Base-by-base conservation (phyloP, 2,329 filamentous ascomycete genomes). In the Acrodontium crateriforme region DNA sequence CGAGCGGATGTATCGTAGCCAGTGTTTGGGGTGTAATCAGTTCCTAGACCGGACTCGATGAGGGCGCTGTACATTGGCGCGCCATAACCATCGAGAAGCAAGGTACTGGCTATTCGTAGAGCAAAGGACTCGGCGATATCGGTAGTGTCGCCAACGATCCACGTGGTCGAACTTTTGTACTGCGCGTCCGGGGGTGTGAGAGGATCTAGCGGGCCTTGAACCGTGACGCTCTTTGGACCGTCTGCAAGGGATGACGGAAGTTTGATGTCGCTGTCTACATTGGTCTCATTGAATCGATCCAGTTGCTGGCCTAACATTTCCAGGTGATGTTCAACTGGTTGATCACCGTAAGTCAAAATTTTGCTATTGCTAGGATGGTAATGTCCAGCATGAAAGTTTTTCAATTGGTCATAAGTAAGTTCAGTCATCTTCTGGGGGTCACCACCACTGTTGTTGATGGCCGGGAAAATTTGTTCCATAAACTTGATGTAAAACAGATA, bases 351-450 rank as follows among this genome's bases (percentile, higher is more conserved):
- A 0, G 89, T 94, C 47, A 95, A 74, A 23, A 98, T 67, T 58
- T 94, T 95, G 24, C 87, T 79, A 55, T 98, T 98, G 58, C 84
- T 95, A 0, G 89, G 89, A 54, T 98, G 87, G 53, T 98, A 98
- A 56, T 98, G 84, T 40, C 84, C 73, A 23, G 76, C 76, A 40
- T 95, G 91, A 53, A 93, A 98, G 22, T 77, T 71, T 47, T 75
- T 78, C 27, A 98, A 63, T 52, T 94, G 81, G 45, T 87, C 73
- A 55, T 94, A 85, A 1, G 85, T 95, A 35, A 98, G 62, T 44
- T 95, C 82, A 16, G 89, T 94, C 45, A 98, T 98, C 55, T 87
- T 91, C 47, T 89, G 78, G 0, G 89, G 89, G 50, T 98, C 89
- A 30, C 89, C 89, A 18, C 89, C 89, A 2, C 87, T 95, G 59